Evolutionary conservation across 208 protist species (phyloP), one percentile per base, ranked within the genome.

Genomic region (Herpetomonas samuelpessoai): DNA sequence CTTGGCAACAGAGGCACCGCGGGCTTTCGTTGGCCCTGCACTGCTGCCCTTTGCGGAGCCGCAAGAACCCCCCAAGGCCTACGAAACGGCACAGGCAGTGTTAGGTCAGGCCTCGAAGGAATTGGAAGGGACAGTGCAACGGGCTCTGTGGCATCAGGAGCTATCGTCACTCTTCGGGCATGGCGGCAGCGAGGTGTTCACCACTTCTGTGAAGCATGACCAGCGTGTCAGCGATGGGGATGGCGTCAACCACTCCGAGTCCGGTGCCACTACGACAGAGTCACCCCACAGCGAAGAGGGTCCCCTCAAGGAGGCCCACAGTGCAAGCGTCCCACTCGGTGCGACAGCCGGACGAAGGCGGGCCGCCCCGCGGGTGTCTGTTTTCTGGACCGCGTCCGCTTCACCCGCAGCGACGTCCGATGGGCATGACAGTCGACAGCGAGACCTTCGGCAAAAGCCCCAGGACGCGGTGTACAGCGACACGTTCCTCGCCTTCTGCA

Each of bases 401-500:
- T 14, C 14, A 21, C 18, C 45, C 4, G n/a, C 45, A 6, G 4
- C 45, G 18, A n/a, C 25, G 45, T 26, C n/a, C 45, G 24, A 12
- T 26, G 45, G 10, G 10, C n/a, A n/a, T n/a, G n/a, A n/a, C n/a
- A n/a, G n/a, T n/a, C n/a, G n/a, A n/a, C n/a, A n/a, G n/a, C n/a
- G n/a, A n/a, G n/a, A n/a, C n/a, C n/a, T n/a, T n/a, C n/a, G n/a
- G n/a, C n/a, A n/a, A n/a, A n/a, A n/a, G n/a, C n/a, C 48, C 48
- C 9, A 41, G 6, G n/a, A n/a, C 9, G 48, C 10, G 16, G n/a
- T 58, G 16, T 61, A 41, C 44, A 61, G 18, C n/a, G 44, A 51
- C 14, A 6, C 7, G 3, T 61, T 61, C 27, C 56, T 61, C 26
- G 44, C 25, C 16, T 41, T 41, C 35, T 41, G 35, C 35, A 41